phyloP scores from a whole-genome alignment of 148 eudicot genomes.

The Rhododendron vialii region DNA sequence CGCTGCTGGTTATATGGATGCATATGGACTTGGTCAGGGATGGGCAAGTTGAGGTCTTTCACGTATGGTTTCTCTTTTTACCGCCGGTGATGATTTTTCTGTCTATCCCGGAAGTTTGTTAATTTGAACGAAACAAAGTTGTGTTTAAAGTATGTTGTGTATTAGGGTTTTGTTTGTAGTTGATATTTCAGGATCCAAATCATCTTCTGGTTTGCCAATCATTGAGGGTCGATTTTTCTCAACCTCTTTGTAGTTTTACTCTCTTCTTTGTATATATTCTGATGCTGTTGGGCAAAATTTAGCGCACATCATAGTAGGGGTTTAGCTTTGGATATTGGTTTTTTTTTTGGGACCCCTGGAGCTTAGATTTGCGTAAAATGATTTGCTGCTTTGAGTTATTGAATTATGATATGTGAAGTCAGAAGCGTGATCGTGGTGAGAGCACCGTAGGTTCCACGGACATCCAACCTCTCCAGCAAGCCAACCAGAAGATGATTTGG shows the following conservation, averaged over 20 bases:
- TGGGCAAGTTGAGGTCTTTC: conserved; percentile 28
- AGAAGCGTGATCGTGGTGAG: not conserved
- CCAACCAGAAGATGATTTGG: no score
- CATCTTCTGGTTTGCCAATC: not conserved
- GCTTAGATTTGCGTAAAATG: not conserved
- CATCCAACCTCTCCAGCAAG: no score
- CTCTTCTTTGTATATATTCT: not conserved
- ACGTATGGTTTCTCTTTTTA: not conserved
- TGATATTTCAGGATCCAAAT: not conserved
- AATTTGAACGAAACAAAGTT: not conserved
- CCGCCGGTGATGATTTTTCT: not conserved
- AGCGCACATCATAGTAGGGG: not conserved
- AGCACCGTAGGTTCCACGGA: not conserved
- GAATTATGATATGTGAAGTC: not conserved
- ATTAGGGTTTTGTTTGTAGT: not conserved
- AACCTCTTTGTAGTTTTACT: not conserved
- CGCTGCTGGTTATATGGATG: conserved; percentile 33
- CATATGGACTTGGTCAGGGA: conserved; percentile 47
- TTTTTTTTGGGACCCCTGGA: not conserved
- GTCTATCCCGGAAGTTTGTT: not conserved
- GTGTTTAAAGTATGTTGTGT: not conserved
- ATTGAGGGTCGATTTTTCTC: not conserved
- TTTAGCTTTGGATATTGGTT: not conserved
- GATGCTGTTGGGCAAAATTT: not conserved
- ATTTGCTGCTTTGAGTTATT: not conserved